Evolutionary conservation across 176 grass and related monocot species (phyloP).

Genomic region (Cenchrus fungigraminus): DNA sequence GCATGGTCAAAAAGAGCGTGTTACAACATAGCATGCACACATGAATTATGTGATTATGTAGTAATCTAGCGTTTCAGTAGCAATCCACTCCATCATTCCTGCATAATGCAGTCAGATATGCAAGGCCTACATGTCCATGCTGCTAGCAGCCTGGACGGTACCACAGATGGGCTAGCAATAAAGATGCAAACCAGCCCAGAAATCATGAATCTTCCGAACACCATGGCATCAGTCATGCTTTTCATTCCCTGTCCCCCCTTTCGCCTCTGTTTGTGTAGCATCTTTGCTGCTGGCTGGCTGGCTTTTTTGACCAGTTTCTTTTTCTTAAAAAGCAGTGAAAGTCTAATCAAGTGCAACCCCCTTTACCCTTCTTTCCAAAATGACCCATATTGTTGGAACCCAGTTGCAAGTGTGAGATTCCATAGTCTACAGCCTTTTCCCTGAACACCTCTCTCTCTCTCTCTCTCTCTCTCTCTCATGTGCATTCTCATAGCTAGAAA

Average conservation of each 20-base stretch:
- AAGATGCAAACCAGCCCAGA: slow-evolving; percentile 14
- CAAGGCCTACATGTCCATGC: slow-evolving; percentile 19
- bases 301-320: slow-evolving; percentile 53
- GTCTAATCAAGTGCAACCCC: slow-evolving; percentile 21
- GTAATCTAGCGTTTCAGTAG: not conserved
- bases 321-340: slow-evolving; percentile 58
- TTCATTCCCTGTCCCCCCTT: slow-evolving; percentile 39
- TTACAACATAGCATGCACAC: not conserved
- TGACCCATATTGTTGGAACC: slow-evolving; percentile 17
- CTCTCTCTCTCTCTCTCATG: not conserved
- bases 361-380: slow-evolving; percentile 27
- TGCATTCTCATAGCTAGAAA: not conserved
- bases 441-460: not conserved
- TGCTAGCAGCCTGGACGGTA: not conserved
- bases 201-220: slow-evolving; percentile 40
- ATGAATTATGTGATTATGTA: not conserved
- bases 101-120: slow-evolving; percentile 25
- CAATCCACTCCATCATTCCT: slow-evolving; percentile 27
- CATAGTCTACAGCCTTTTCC: slow-evolving; percentile 18
- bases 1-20: not conserved
- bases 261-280: not conserved
- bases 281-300: slow-evolving; percentile 9
- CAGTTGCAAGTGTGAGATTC: slow-evolving; percentile 31
- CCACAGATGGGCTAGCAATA: slow-evolving; percentile 10
- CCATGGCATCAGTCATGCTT: slow-evolving; percentile 26